Percentiles rank a stretch among this genome's conserved stretches.
Conservation (phyloP, 148 eudicot species). For the Polygonum aviculare region DNA sequence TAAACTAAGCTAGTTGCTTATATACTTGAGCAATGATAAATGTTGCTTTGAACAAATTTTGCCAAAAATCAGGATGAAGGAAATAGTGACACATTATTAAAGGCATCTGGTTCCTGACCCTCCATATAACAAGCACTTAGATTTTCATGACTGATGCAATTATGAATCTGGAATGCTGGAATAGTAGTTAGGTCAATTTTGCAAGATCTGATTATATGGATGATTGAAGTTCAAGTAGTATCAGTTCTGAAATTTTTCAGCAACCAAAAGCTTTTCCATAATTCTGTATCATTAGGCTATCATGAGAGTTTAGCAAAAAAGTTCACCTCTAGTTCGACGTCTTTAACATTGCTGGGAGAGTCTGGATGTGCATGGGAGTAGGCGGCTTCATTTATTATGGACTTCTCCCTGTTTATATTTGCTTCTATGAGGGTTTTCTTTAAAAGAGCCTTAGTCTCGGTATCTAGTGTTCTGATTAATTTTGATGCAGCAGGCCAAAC, state of each 20-base stretch:
- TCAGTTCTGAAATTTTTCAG: too few species aligned
- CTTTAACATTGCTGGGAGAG: background rate
- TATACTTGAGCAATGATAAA: background rate
- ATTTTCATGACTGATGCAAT: background rate
- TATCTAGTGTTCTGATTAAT: constrained; percentile 21
- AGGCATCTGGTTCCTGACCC: background rate
- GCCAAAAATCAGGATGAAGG: background rate
- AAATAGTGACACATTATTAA: background rate
- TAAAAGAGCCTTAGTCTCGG: constrained; percentile 24
- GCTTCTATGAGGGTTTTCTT: constrained; percentile 26
- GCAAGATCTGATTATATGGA: too few species aligned
- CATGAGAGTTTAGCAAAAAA: background rate
- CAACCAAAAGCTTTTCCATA: too few species aligned
- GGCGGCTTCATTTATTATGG: constrained; percentile 20
- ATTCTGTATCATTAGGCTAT: too few species aligned
- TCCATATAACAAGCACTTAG: background rate
- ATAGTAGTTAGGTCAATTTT: too few species aligned
- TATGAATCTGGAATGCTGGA: background rate
- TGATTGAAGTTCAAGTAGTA: too few species aligned
- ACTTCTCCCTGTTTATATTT: constrained; percentile 26
- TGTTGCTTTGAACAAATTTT: background rate
- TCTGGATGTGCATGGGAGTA: constrained; percentile 17
- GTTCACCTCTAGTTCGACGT: background rate
- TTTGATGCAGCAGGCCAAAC: constrained; percentile 24
- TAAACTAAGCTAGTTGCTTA: background rate